A percentile compares a stretch with the other conserved stretches of the same genome.
Evolutionary conservation across 345 rosid species (phyloP).

Genomic region (Excoecaria cochinchinensis): DNA sequence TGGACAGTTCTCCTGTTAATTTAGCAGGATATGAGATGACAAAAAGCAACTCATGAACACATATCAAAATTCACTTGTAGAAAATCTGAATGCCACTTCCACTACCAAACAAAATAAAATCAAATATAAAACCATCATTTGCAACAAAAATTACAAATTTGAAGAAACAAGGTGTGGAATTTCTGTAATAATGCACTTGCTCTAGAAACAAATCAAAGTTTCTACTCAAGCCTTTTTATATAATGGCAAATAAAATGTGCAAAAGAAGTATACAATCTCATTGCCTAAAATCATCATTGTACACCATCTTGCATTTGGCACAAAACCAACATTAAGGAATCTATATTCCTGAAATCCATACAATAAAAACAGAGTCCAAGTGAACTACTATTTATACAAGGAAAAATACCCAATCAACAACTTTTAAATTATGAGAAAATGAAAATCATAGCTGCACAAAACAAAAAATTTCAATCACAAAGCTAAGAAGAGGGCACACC

Average conservation of each 20-base stretch:
- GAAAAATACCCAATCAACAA: background rate
- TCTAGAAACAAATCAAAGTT: background rate
- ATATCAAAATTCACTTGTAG: background rate
- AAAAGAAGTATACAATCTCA: background rate
- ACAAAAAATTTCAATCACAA: background rate
- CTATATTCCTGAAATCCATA: background rate
- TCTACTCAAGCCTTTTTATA: background rate
- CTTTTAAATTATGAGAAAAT: background rate
- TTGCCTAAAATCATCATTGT: background rate
- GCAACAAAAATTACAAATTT: background rate
- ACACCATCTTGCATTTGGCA: background rate
- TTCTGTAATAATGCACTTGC: background rate
- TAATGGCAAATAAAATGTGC: background rate
- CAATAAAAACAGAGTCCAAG: background rate
- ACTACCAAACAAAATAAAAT: background rate
- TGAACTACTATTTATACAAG: background rate
- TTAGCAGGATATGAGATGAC: background rate
- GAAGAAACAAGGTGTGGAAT: background rate
- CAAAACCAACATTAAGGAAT: background rate
- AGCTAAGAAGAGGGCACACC: constrained; percentile 39
- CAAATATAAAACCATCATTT: background rate
- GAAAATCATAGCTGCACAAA: background rate
- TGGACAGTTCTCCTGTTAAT: constrained; percentile 84
- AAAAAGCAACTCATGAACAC: background rate
- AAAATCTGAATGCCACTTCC: background rate